These are phyloP conservation scores for Dioscorea zingiberensis DNA, from an alignment of 106 monocot genomes.

Conservation along the genomic window DNA sequence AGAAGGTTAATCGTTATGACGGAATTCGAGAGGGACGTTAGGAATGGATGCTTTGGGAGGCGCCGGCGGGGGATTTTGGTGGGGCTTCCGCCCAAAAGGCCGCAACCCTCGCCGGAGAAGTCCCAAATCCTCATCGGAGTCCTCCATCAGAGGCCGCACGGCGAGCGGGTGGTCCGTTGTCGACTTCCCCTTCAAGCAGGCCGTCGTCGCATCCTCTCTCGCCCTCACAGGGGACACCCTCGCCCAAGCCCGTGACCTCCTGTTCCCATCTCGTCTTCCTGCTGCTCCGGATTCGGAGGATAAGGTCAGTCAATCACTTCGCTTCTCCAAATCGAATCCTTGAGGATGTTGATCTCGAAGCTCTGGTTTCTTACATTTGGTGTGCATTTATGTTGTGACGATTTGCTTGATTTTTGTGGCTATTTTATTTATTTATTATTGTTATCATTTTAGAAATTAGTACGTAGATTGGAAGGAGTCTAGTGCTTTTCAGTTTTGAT, in stretches of 20 bases:
- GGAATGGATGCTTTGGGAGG: slow-evolving; percentile 37
- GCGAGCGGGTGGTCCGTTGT: slow-evolving; percentile 9
- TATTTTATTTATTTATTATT: too few species aligned
- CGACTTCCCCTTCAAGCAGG: slow-evolving; percentile 75
- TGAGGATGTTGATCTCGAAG: too few species aligned
- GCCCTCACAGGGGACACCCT: slow-evolving; percentile 79
- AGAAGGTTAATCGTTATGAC: too few species aligned
- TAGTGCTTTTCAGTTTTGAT: too few species aligned
- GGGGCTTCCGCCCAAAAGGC: slow-evolving; percentile 14
- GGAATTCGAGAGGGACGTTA: background rate
- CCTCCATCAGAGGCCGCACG: slow-evolving; percentile 7
- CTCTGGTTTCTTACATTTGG: too few species aligned
- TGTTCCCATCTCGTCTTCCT: background rate
- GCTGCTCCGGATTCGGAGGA: background rate
- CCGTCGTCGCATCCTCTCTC: slow-evolving; percentile 67
- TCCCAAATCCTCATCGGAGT: slow-evolving; percentile 30
- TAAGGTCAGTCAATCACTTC: slow-evolving; percentile 25
- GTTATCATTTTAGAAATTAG: too few species aligned
- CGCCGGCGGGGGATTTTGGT: slow-evolving; percentile 31
- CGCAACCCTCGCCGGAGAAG: slow-evolving; percentile 13
- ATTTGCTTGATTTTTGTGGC: background rate
- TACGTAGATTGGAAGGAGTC: too few species aligned
- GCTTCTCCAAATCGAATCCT: background rate
- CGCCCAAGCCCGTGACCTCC: slow-evolving; percentile 61
- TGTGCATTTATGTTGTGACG: too few species aligned